phyloP scores from a whole-genome alignment of 345 rosid species.

The Acer yangbiense region DNA sequence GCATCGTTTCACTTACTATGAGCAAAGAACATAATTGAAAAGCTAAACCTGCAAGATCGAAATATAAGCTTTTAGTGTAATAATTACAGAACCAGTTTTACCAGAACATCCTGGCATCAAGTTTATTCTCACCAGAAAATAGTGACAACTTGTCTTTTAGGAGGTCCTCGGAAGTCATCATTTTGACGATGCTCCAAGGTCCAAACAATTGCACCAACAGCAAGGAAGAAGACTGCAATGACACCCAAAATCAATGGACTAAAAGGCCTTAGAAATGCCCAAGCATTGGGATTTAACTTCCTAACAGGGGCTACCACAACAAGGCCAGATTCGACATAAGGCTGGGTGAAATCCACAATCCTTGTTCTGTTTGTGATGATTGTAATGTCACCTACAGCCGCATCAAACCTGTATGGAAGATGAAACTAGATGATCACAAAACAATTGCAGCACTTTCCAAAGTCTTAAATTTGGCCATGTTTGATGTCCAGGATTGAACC shows the following conservation, averaged over 20 bases:
- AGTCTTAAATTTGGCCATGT: too few species aligned
- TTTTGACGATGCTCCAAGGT: conserved; percentile 68
- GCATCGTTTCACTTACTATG: conserved; percentile 64
- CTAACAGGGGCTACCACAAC: too few species aligned
- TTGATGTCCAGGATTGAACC: too few species aligned
- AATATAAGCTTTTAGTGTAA: not conserved
- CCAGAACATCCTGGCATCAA: not conserved
- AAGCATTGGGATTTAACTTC: too few species aligned
- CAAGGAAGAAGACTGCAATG: conserved; percentile 49
- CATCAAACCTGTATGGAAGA: too few species aligned
- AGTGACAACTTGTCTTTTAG: conserved; percentile 59
- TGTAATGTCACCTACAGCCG: too few species aligned
- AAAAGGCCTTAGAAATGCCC: conserved; percentile 63
- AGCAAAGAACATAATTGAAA: conserved; percentile 87
- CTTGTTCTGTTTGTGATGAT: too few species aligned
- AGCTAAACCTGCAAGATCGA: conserved; percentile 81
- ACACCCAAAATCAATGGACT: conserved; percentile 60
- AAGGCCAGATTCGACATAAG: too few species aligned
- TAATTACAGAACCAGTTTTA: not conserved
- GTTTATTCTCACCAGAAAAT: conserved; percentile 59
- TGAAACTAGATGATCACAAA: too few species aligned
- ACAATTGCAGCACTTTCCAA: too few species aligned
- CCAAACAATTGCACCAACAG: conserved; percentile 73
- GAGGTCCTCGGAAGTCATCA: conserved; percentile 77
- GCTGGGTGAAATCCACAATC: too few species aligned